Evolutionary conservation across 176 grass and related monocot species (phyloP).

Genomic region (Carex pumila): DNA sequence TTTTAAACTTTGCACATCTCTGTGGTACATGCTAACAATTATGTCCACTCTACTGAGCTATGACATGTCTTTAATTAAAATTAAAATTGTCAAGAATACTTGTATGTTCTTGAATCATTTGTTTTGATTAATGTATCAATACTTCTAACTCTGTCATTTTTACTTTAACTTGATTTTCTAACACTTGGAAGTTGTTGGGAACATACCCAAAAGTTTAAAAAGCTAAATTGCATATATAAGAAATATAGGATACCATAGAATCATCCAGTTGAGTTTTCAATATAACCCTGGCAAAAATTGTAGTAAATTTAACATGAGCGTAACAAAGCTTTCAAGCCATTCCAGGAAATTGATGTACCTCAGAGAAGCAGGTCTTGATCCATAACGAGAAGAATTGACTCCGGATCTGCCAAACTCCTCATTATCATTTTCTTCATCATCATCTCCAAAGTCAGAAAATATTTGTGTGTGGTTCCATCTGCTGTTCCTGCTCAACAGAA

Average conservation of each 20-base stretch:
- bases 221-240: background rate
- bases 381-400: constrained; percentile 29
- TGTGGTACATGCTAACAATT: background rate
- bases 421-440: constrained; percentile 40
- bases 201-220: background rate
- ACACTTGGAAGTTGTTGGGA: background rate
- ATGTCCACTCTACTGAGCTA: background rate
- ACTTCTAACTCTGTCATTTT: background rate
- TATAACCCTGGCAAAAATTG: background rate
- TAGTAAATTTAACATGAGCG: background rate
- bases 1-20: background rate
- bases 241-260: background rate
- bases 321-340: background rate
- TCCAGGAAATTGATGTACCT: constrained; percentile 36
- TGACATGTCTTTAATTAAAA: too few relatives aligned
- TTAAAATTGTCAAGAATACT: too few relatives aligned
- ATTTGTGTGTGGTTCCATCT: constrained; percentile 91
- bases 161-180: background rate
- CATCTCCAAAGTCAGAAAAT: constrained; percentile 89
- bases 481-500: constrained; percentile 51
- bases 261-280: background rate
- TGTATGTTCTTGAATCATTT: too few relatives aligned
- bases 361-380: constrained; percentile 38
- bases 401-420: constrained; percentile 24
- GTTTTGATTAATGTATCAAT: too few relatives aligned